These are phyloP conservation scores for Quercus ilex DNA, from an alignment of 306 rosid genomes.

Conservation along the genomic window DNA sequence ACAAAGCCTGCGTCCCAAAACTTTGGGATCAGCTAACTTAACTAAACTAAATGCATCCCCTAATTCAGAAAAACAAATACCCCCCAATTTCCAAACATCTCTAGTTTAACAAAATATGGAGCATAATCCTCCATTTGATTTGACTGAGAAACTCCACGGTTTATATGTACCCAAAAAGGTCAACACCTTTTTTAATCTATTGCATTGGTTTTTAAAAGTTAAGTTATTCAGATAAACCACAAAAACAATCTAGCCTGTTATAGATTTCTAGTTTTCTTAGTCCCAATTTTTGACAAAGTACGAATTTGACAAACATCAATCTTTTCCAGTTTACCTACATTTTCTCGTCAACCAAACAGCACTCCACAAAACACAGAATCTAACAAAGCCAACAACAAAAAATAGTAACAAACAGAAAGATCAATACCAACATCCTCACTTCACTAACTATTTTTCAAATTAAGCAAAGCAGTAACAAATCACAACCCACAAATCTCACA, in stretches of 20 bases:
- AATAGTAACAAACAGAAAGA: not conserved
- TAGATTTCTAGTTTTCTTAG: not conserved
- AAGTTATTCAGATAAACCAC: constrained; percentile 8
- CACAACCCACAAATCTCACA: not conserved
- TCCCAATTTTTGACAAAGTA: not conserved
- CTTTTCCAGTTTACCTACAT: constrained; percentile 1
- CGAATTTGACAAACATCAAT: not conserved
- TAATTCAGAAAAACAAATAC: not conserved
- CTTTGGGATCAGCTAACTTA: not conserved
- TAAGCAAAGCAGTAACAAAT: not conserved
- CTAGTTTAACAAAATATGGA: constrained; percentile 23
- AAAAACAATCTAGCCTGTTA: not conserved
- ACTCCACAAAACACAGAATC: not conserved
- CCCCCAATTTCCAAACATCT: constrained; percentile 17
- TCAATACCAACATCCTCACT: no score
- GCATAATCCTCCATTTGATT: not conserved
- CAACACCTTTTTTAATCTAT: not conserved
- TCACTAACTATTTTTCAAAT: not conserved
- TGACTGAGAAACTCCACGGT: not conserved
- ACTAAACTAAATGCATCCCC: constrained; percentile 12
- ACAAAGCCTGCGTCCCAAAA: no score
- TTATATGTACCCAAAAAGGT: not conserved
- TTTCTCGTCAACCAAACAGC: constrained; percentile 17
- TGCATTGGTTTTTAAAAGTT: not conserved
- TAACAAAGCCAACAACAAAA: not conserved